Percentiles rank a stretch among this genome's conserved stretches.
phyloP scores from a whole-genome alignment of 2,329 filamentous ascomycete genomes.

The Trichoderma polysporum region DNA sequence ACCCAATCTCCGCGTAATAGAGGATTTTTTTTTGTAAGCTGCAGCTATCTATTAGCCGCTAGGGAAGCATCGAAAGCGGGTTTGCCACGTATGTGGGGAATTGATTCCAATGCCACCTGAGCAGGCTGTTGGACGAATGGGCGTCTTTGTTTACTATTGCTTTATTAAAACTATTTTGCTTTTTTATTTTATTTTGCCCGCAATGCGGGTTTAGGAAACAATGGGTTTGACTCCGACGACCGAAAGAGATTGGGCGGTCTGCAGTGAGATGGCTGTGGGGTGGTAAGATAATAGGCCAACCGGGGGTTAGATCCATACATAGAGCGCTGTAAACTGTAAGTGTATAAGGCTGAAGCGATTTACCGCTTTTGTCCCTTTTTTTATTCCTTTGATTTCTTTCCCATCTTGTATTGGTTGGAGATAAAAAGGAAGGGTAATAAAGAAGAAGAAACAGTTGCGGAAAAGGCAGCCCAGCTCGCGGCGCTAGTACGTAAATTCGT shows the following conservation, averaged over 20 bases:
- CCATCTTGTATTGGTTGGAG: background rate
- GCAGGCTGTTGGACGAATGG: too few relatives aligned
- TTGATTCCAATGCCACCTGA: background rate
- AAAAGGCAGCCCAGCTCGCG: background rate
- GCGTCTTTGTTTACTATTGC: too few relatives aligned
- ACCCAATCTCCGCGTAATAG: background rate
- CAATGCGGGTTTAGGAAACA: background rate
- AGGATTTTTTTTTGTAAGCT: background rate
- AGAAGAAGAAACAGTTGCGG: background rate
- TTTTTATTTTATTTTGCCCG: background rate
- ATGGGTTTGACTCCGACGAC: background rate
- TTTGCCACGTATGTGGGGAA: slow-evolving; percentile 8
- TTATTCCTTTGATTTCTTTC: background rate
- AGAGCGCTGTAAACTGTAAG: too few relatives aligned
- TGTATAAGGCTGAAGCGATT: slow-evolving; percentile 11
- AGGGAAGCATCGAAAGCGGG: background rate
- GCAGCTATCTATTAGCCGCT: background rate
- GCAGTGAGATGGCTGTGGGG: background rate
- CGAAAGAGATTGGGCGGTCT: background rate
- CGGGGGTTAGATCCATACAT: background rate
- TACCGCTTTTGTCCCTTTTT: background rate
- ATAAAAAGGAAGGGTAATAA: background rate
- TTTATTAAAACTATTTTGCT: too few relatives aligned
- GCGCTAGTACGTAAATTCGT: background rate
- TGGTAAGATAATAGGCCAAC: background rate